Conservation (phyloP, 257 asterid species). For the Verbena officinalis region DNA sequence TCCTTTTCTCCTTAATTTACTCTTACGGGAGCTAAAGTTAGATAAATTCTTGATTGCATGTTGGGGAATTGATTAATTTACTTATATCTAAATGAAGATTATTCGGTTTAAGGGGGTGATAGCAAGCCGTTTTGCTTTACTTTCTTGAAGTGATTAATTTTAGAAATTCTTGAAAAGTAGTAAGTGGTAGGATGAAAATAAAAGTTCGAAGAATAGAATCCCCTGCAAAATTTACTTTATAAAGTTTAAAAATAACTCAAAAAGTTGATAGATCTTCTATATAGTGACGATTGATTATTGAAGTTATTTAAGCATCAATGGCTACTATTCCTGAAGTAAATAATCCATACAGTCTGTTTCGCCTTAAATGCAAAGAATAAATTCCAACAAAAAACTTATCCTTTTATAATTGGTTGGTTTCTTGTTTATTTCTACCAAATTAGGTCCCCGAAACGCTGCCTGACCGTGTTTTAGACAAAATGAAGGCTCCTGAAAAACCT, state of each 20-base stretch:
- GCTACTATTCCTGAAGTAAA: not conserved
- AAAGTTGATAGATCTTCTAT: no score
- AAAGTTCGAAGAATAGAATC: no score
- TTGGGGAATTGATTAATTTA: not conserved
- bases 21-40: not conserved
- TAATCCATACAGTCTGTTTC: not conserved
- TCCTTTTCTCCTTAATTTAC: not conserved
- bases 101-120: no score
- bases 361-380: not conserved
- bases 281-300: not conserved
- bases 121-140: no score
- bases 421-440: conserved; percentile 7
- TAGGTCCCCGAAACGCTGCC: conserved; percentile 92
- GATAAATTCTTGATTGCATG: conserved; percentile 19
- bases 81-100: no score
- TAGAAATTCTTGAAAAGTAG: no score
- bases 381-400: not conserved
- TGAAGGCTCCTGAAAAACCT: conserved; percentile 78
- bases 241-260: no score
- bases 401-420: not conserved
- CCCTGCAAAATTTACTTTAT: no score
- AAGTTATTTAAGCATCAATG: not conserved
- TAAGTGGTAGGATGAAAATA: no score
- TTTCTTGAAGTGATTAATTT: not conserved
- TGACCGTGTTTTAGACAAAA: conserved; percentile 60